Evolutionary conservation across 139 green algal genomes (phyloP).

Genomic region (Desmodesmus armatus): DNA sequence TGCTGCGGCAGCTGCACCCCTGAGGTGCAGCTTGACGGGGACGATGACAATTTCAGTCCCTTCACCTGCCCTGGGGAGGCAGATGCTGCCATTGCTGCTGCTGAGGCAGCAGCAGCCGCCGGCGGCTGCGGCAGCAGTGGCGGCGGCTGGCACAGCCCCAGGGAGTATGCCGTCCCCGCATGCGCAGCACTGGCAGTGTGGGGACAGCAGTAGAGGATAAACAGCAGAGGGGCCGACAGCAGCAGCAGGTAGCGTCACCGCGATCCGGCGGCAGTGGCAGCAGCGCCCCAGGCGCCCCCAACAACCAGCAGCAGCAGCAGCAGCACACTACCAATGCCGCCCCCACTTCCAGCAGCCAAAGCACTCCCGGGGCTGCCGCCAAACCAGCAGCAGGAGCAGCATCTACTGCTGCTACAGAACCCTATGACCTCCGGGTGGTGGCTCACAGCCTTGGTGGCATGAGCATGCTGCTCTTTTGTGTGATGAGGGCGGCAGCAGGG

Average conservation of each 20-base stretch:
- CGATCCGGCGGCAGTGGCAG: not conserved
- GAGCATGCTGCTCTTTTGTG: conserved; percentile 73
- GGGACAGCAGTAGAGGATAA: too few species aligned
- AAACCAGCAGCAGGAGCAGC: conserved; percentile 2
- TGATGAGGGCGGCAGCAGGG: conserved; percentile 38
- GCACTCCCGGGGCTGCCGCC: too few species aligned
- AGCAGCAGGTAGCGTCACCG: too few species aligned
- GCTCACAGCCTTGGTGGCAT: conserved; percentile 82
- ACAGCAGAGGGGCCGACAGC: too few species aligned
- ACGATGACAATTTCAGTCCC: too few species aligned
- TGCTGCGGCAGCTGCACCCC: not conserved
- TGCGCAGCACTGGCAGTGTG: too few species aligned
- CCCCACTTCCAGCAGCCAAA: not conserved
- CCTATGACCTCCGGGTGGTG: conserved; percentile 77
- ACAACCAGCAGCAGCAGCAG: not conserved
- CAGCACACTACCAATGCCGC: not conserved
- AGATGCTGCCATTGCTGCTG: not conserved
- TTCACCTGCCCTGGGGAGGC: too few species aligned
- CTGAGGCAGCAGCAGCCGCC: not conserved
- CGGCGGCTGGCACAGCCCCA: not conserved
- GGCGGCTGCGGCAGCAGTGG: conserved; percentile 1
- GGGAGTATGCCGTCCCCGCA: too few species aligned
- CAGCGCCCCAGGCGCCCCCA: not conserved
- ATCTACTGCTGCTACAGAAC: conserved; percentile 35
- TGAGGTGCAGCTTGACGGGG: too few species aligned